A percentile compares a stretch with the other conserved stretches of the same genome.
These are phyloP conservation scores for Suillus variegatus DNA, from an alignment of 768 basidiomycete genomes.

Conservation along the genomic window DNA sequence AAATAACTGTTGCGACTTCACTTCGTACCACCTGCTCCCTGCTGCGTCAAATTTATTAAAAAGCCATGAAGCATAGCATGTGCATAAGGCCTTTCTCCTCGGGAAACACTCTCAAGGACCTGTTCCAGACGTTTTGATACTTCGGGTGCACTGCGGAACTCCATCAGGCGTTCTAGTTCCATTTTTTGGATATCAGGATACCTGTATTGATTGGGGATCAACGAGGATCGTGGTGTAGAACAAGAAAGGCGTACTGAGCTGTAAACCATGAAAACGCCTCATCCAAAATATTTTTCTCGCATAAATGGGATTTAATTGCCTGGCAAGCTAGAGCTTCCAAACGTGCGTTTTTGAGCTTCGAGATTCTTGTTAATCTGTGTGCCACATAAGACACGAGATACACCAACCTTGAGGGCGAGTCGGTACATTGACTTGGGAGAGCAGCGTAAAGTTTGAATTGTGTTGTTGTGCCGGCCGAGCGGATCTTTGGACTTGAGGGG, in stretches of 20 bases:
- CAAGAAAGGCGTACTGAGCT: slow-evolving; percentile 18
- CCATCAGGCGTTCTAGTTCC: neutral
- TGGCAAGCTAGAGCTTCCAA: slow-evolving; percentile 15
- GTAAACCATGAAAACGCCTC: slow-evolving; percentile 34
- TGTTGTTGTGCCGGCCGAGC: neutral
- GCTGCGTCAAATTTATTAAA: neutral
- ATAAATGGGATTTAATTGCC: slow-evolving; percentile 24
- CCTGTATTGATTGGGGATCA: slow-evolving; percentile 9
- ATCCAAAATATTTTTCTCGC: slow-evolving; percentile 26
- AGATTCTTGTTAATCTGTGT: neutral
- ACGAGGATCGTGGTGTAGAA: neutral
- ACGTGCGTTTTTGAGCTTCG: neutral
- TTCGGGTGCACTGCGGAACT: neutral
- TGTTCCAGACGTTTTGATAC: neutral
- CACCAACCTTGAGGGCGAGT: slow-evolving; percentile 26
- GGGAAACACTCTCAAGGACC: neutral
- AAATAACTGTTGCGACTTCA: neutral
- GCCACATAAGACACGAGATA: neutral
- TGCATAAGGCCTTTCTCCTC: slow-evolving; percentile 1
- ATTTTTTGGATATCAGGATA: slow-evolving; percentile 18
- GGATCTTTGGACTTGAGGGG: slow-evolving; percentile 22
- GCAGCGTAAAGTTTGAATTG: slow-evolving; percentile 16
- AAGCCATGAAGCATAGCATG: neutral
- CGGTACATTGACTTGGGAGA: slow-evolving; percentile 43
- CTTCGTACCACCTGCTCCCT: neutral